Evolutionary conservation across 2,329 filamentous ascomycete genomes (phyloP).

Genomic region (Aspergillus terreus): DNA sequence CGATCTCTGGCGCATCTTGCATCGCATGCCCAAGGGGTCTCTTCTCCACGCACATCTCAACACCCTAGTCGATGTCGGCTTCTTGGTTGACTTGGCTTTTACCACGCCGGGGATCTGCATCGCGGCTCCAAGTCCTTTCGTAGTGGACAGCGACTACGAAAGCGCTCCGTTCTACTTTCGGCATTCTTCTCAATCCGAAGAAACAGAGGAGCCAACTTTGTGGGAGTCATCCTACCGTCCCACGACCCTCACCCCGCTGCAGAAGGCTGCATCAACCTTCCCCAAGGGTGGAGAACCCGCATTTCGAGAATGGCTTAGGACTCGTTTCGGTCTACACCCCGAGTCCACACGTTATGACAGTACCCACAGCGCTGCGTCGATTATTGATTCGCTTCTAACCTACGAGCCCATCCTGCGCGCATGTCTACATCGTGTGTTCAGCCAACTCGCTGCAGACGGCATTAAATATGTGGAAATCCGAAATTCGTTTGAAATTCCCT

Average conservation of each 20-base stretch:
- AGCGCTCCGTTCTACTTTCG: conserved; percentile 60
- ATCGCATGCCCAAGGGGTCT: conserved; percentile 79
- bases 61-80: conserved; percentile 86
- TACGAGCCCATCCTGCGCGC: conserved; percentile 86
- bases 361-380: conserved; percentile 65
- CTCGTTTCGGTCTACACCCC: conserved; percentile 66
- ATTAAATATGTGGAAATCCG: conserved; percentile 81
- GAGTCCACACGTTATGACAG: conserved; percentile 77
- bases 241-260: conserved; percentile 54
- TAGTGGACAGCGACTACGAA: conserved; percentile 50
- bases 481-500: conserved; percentile 69
- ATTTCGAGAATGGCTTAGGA: conserved; percentile 74
- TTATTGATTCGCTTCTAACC: conserved; percentile 71
- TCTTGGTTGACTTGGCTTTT: conserved; percentile 69
- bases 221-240: conserved; percentile 65
- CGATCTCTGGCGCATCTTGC: conserved; percentile 78
- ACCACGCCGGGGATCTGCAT: conserved; percentile 71
- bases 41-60: conserved; percentile 75
- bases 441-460: conserved; percentile 71
- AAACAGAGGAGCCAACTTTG: conserved; percentile 49
- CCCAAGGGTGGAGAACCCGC: conserved; percentile 66
- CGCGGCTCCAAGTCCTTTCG: conserved; percentile 55
- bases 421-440: conserved; percentile 70
- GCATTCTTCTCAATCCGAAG: conserved; percentile 49
- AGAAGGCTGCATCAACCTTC: conserved; percentile 66